Percentiles rank a stretch among this genome's conserved stretches.
Evolutionary conservation across 2,329 filamentous ascomycete genomes (phyloP).

Genomic region (Paecilomyces sp.): DNA sequence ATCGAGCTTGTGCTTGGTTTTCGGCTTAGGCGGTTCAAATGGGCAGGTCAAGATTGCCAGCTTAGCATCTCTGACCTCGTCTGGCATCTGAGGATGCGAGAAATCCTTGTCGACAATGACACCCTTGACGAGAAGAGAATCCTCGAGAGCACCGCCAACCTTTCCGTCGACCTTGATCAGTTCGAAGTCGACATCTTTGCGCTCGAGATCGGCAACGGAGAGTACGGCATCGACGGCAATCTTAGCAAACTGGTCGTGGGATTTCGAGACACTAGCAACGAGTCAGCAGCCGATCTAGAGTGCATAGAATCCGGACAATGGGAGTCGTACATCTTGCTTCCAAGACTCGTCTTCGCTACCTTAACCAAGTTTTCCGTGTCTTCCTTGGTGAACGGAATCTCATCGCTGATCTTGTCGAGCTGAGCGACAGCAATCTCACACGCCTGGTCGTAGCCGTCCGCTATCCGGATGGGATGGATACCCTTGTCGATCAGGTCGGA

Average conservation of each 20-base stretch:
- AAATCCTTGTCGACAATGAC: constrained; percentile 99
- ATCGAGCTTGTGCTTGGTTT: constrained; percentile 99
- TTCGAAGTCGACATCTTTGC: constrained; percentile 97
- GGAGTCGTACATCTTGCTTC: constrained; percentile 72
- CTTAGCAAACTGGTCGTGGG: constrained; percentile 94
- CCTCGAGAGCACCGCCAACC: constrained; percentile 87
- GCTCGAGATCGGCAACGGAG: constrained; percentile 89
- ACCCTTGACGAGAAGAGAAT: constrained; percentile 90
- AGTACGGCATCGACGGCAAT: constrained; percentile 97
- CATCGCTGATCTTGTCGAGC: constrained; percentile 87
- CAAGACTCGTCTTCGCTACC: constrained; percentile 90
- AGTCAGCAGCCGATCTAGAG: constrained; percentile 10
- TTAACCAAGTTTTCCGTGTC: constrained; percentile 82
- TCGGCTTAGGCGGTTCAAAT: constrained; percentile 97
- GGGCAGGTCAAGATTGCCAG: constrained; percentile 96
- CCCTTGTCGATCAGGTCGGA: constrained; percentile 99
- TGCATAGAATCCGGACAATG: background rate
- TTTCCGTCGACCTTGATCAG: constrained; percentile 99
- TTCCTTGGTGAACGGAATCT: constrained; percentile 74
- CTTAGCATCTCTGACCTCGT: constrained; percentile 90
- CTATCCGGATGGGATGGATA: constrained; percentile 97
- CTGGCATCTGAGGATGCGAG: constrained; percentile 98
- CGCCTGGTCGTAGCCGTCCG: constrained; percentile 94
- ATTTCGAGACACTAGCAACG: constrained; percentile 68
- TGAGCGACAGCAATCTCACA: constrained; percentile 94